Evolutionary conservation across 1,284 basidiomycete genomes (phyloP), one percentile per base, ranked within the genome.

Genomic region (Flammula alnicola): DNA sequence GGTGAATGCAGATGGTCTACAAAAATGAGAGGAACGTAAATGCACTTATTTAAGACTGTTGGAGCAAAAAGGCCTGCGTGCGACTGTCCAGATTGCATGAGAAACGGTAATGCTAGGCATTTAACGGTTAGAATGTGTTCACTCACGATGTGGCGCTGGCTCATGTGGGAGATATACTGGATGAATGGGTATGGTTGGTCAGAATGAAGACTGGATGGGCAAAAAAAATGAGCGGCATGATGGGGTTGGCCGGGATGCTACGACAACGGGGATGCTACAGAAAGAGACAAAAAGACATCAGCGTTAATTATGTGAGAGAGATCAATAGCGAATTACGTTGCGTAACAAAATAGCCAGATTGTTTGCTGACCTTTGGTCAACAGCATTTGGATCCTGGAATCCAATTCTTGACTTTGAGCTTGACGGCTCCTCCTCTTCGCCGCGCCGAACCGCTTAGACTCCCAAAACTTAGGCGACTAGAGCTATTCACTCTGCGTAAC

Each of bases 401-500:
- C 83, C 78, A 85, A 56, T 70, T 75, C 63, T 76, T 81, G 54
- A 86, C 64, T 64, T 76, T 83, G 43, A 87, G 66, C 63, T 77
- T 86, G 49, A 81, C 76, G 16, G 78, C 71, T 47, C 75, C 79
- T 62, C 78, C 79, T 62, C 76, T 76, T 44, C 83, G 81, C 35
- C 55, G 48, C 26, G 44, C 44, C 14, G 77, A 70, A 17, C 78
- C 80, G 62, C 83, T 87, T 37, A 89, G 71, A 62, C 88, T 90
- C 12, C 87, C 87, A 66, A 91, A 91, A 63, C 88, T 91, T 53
- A 91, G 71, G 44, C 86, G 83, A 64, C 89, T 91, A 12, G 88
- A 88, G 65, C 88, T 91, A 58, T 87, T 91, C 30, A 95, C 91
- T 62, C 93, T 80, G 47, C 93, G 82, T 33, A 97, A 74, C 10